Evolutionary conservation across 352 stramenopile genomes (phyloP).

Genomic region (Globisporangium uncinulatum): DNA sequence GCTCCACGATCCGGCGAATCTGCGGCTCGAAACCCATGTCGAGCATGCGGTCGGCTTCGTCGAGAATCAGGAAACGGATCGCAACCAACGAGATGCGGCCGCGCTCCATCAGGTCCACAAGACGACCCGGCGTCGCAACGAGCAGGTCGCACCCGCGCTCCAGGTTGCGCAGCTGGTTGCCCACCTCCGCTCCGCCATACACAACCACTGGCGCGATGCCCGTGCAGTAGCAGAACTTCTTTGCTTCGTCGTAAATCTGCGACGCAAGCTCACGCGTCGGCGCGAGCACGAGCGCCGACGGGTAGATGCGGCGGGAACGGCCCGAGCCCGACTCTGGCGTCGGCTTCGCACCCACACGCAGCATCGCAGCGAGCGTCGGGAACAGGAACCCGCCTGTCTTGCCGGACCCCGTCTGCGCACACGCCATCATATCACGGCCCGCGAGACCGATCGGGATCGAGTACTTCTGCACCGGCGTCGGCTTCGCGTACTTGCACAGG

Average conservation of each 20-base stretch:
- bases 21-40: conserved; percentile 99
- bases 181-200: conserved; percentile 92
- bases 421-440: conserved; percentile 98
- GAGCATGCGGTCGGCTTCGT: conserved; percentile 99
- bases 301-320: conserved; percentile 85
- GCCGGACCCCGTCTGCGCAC: conserved; percentile 97
- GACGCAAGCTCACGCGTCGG: conserved; percentile 93
- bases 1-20: conserved; percentile 98
- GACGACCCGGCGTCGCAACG: conserved; percentile 95
- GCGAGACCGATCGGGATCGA: conserved; percentile 94
- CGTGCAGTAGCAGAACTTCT: conserved; percentile 96
- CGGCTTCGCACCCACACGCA: conserved; percentile 71
- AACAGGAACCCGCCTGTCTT: conserved; percentile 97
- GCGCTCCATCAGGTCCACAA: conserved; percentile 96
- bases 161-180: conserved; percentile 79
- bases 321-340: conserved; percentile 39
- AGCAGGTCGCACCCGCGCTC: conserved; percentile 95
- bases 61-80: conserved; percentile 96
- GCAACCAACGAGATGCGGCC: conserved; percentile 86
- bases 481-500: conserved; percentile 93
- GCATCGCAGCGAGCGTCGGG: conserved; percentile 95
- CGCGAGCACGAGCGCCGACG: conserved; percentile 90
- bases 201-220: conserved; percentile 92
- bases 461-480: conserved; percentile 99
- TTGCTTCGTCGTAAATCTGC: conserved; percentile 95